Evolutionary conservation across 1,284 basidiomycete species (phyloP).

Genomic region (Austroboletus novae-zelandiae): DNA sequence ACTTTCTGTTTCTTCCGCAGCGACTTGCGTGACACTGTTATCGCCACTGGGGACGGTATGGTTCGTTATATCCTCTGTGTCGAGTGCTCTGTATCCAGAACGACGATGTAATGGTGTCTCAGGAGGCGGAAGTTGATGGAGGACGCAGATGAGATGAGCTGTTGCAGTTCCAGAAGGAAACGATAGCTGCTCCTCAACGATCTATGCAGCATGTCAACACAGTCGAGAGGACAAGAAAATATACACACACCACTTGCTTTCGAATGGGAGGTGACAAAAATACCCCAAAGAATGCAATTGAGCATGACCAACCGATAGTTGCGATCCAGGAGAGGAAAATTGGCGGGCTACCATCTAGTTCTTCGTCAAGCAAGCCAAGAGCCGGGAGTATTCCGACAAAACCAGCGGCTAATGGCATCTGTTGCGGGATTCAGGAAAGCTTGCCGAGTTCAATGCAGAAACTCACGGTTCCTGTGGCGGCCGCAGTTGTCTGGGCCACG

Average conservation of each 20-base stretch:
- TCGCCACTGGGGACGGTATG: slow-evolving; percentile 1
- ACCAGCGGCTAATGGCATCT: slow-evolving; percentile 90
- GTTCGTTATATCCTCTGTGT: slow-evolving; percentile 32
- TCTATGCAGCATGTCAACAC: slow-evolving; percentile 43
- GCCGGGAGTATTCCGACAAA: slow-evolving; percentile 96
- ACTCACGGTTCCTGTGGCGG: slow-evolving; percentile 77
- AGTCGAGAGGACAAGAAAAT: not conserved
- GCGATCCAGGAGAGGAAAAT: slow-evolving; percentile 71
- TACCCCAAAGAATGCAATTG: slow-evolving; percentile 92
- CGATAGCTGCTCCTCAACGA: slow-evolving; percentile 89
- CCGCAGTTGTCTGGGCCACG: slow-evolving; percentile 92
- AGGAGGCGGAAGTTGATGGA: slow-evolving; percentile 76
- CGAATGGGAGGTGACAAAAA: slow-evolving; percentile 93
- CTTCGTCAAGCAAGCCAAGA: slow-evolving; percentile 71
- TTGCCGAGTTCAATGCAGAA: not conserved
- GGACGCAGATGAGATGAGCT: slow-evolving; percentile 89
- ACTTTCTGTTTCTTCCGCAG: slow-evolving; percentile 15
- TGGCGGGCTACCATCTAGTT: slow-evolving; percentile 75
- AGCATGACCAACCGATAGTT: slow-evolving; percentile 81
- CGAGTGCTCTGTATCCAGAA: slow-evolving; percentile 50
- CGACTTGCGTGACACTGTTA: not conserved
- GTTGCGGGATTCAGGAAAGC: not conserved
- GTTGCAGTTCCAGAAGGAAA: slow-evolving; percentile 98
- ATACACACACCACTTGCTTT: slow-evolving; percentile 77
- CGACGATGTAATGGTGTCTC: slow-evolving; percentile 53